A percentile compares a stretch with the other conserved stretches of the same genome.
These are phyloP conservation scores for Teunomyces kruisii DNA, from an alignment of 805 yeast species.

Conservation along the genomic window DNA sequence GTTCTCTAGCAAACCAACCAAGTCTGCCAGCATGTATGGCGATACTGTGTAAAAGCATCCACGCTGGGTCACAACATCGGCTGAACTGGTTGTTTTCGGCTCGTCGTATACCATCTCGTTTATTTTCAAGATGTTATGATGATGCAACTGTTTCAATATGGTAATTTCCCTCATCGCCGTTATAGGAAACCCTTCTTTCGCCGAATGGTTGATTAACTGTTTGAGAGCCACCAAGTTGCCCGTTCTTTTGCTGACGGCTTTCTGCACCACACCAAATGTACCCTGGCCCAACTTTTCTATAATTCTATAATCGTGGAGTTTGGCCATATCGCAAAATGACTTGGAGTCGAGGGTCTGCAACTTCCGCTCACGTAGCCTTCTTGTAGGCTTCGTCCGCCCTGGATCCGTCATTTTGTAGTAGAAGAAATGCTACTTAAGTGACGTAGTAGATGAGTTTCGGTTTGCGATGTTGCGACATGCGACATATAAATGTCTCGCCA, in stretches of 20 bases:
- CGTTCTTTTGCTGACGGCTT: constrained; percentile 60
- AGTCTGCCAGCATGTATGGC: constrained; percentile 90
- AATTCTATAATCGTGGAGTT: constrained; percentile 30
- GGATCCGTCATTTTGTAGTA: neutral
- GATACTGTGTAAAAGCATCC: constrained; percentile 78
- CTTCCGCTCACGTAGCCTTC: neutral
- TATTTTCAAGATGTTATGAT: constrained; percentile 72
- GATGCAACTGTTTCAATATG: constrained; percentile 68
- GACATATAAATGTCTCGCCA: neutral
- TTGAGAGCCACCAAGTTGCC: constrained; percentile 79
- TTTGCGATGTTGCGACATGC: neutral
- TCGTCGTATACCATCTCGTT: constrained; percentile 69
- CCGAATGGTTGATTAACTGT: constrained; percentile 74
- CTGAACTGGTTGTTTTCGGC: constrained; percentile 27
- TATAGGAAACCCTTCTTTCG: constrained; percentile 83
- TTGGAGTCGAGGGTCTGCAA: constrained; percentile 1
- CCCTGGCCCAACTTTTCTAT: constrained; percentile 45
- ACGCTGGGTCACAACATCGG: constrained; percentile 35
- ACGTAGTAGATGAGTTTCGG: too few species aligned
- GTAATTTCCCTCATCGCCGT: constrained; percentile 93
- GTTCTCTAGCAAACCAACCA: constrained; percentile 86
- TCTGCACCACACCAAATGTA: constrained; percentile 72
- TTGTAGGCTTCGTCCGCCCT: neutral
- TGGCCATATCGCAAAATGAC: constrained; percentile 32
- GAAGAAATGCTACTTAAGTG: too few species aligned